Conservation (phyloP, 306 rosid species). For the Fagus crenata region DNA sequence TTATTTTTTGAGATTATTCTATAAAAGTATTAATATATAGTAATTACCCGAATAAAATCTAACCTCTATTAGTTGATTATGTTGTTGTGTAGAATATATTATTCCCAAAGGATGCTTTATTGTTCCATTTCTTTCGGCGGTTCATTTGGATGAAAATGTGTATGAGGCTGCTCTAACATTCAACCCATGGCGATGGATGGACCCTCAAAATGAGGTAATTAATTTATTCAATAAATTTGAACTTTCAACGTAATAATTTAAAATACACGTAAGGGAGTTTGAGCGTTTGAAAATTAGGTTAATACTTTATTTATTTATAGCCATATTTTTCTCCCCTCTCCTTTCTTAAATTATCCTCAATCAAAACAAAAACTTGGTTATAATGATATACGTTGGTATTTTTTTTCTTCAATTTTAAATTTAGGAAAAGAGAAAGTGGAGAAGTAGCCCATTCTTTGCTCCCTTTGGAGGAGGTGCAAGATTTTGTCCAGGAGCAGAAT, state of each 20-base stretch:
- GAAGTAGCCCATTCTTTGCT: constrained; percentile 71
- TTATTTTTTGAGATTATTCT: not conserved
- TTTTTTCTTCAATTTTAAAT: not conserved
- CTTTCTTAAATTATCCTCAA: too few relatives aligned
- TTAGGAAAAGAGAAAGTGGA: constrained; percentile 84
- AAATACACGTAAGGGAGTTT: too few relatives aligned
- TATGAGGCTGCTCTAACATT: constrained; percentile 61
- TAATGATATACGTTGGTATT: too few relatives aligned
- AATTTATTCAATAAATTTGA: not conserved
- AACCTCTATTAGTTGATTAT: constrained; percentile 6
- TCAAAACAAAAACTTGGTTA: too few relatives aligned
- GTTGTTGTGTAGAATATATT: constrained; percentile 53
- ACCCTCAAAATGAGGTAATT: constrained; percentile 67
- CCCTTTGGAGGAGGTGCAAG: constrained; percentile 98
- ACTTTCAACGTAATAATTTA: not conserved
- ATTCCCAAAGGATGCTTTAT: constrained; percentile 90
- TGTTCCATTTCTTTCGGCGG: constrained; percentile 95
- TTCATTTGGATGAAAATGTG: constrained; percentile 83
- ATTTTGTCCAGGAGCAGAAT: constrained; percentile 92
- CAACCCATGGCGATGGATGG: constrained; percentile 99
- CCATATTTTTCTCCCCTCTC: too few relatives aligned
- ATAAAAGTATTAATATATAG: not conserved
- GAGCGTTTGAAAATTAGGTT: too few relatives aligned
- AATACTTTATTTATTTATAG: too few relatives aligned
- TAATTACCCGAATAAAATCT: not conserved